These are phyloP conservation scores for Tinospora cordifolia DNA, from an alignment of 164 flowering plant species.

Conservation along the genomic window DNA sequence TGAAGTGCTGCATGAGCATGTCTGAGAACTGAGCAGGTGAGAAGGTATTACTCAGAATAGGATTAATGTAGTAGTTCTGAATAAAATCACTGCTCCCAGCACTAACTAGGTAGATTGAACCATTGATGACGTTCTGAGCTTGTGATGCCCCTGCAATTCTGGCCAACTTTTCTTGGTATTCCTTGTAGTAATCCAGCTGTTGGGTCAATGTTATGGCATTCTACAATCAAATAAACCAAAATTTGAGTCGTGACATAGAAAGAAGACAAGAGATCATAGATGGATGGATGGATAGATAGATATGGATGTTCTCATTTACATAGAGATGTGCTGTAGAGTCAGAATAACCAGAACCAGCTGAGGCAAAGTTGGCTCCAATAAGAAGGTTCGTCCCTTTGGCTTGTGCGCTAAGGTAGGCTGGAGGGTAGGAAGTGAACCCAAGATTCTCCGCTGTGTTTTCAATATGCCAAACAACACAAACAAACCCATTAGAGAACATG, in stretches of 20 bases:
- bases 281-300: constrained; percentile 7
- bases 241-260: neutral
- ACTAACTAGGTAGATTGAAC: constrained; percentile 62
- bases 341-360: constrained; percentile 73
- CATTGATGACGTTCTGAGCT: constrained; percentile 47
- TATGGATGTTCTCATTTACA: constrained; percentile 28
- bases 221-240: constrained; percentile 28
- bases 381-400: constrained; percentile 50
- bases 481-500: constrained; percentile 6
- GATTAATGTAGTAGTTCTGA: constrained; percentile 43
- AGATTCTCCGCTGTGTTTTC: constrained; percentile 60
- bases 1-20: constrained; percentile 50
- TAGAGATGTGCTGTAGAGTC: constrained; percentile 59
- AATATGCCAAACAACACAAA: constrained; percentile 11
- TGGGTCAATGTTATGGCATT: constrained; percentile 48
- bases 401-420: constrained; percentile 67
- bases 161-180: constrained; percentile 50
- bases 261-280: neutral
- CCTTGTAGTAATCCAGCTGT: constrained; percentile 67
- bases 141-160: constrained; percentile 43
- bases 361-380: constrained; percentile 84
- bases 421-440: constrained; percentile 77
- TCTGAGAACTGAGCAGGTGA: constrained; percentile 59
- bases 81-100: constrained; percentile 86
- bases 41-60: constrained; percentile 39